Evolutionary conservation across 345 rosid species (phyloP), one percentile per base, ranked within the genome.

Genomic region (Dimocarpus longan): DNA sequence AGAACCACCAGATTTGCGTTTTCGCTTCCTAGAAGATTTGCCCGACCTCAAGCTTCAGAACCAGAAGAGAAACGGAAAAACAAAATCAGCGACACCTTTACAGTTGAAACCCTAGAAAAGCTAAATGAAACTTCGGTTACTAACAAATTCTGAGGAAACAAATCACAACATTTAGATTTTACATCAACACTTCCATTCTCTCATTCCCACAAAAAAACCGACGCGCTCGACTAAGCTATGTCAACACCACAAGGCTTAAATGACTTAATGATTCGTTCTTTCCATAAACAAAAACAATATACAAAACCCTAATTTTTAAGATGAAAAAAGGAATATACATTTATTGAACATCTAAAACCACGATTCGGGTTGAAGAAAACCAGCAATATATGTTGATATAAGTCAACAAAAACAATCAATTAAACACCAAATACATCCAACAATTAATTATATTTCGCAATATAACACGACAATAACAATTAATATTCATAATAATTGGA

Each of bases 21-120:
- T 97, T 70, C 95, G 91, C 88, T 94, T 97, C 81, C 98, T 87
- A 70, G 88, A 86, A 63, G 90, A 86, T 84, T 92, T 97, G 68
- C 94, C 97, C 0, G 91, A 88, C 71, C 73, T 86, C 87, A 89
- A 80, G 84, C 99, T 97, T 84, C 83, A 84, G 84, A 76, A 70
- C 12, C 82, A 62, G 2, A 56, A 82, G 68, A 64, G 28, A 56
- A 72, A 73, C 24, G 19, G 15, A 56, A 64, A 13, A 60, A n/a
- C 37, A 5, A n/a, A 59, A 39, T 18, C 54, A 37, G 22, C n/a
- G 62, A 15, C 10, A 13, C 5, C 60, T 7, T 26, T 40, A 82
- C 43, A 6, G 73, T 13, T 16, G 16, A 59, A 62, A 70, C 10
- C 46, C 68, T 63, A 22, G 37, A 32, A 13, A 5, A 75, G 44